Evolutionary conservation across 2,329 filamentous ascomycete species (phyloP).

Genomic region (Colletotrichum chlorophyti): DNA sequence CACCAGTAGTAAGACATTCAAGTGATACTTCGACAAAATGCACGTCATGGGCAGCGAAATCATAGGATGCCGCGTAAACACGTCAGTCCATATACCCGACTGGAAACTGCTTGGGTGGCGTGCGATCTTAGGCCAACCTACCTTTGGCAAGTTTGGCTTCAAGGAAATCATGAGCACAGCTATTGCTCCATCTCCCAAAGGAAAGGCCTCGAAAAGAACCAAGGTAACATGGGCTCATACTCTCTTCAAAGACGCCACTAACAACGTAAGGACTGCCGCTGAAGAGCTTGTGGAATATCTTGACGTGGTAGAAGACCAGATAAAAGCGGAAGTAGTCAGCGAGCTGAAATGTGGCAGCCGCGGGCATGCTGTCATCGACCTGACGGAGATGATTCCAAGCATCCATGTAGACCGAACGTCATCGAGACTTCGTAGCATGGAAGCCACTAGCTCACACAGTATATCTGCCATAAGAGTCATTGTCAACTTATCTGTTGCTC

Average conservation of each 20-base stretch:
- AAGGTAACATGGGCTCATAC: background rate
- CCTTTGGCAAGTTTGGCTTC: background rate
- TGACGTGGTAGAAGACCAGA: background rate
- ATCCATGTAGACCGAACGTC: background rate
- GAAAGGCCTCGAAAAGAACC: background rate
- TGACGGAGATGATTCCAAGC: background rate
- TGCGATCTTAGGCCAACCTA: background rate
- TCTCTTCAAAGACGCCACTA: background rate
- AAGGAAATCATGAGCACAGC: background rate
- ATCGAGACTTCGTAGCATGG: background rate
- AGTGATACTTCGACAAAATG: background rate
- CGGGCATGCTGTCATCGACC: background rate
- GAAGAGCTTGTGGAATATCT: background rate
- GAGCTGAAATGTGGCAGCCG: background rate
- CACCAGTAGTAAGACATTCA: background rate
- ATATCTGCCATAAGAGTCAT: background rate
- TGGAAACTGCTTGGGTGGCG: too few species aligned
- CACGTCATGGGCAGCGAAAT: background rate
- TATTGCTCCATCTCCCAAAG: constrained; percentile 1
- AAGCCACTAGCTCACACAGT: background rate
- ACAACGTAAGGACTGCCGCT: background rate
- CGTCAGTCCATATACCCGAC: too few species aligned
- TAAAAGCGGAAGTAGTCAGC: background rate
- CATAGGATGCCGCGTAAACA: background rate
- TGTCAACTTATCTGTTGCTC: background rate